Base-by-base conservation (phyloP, 345 rosid species). In the Litchi chinensis region DNA sequence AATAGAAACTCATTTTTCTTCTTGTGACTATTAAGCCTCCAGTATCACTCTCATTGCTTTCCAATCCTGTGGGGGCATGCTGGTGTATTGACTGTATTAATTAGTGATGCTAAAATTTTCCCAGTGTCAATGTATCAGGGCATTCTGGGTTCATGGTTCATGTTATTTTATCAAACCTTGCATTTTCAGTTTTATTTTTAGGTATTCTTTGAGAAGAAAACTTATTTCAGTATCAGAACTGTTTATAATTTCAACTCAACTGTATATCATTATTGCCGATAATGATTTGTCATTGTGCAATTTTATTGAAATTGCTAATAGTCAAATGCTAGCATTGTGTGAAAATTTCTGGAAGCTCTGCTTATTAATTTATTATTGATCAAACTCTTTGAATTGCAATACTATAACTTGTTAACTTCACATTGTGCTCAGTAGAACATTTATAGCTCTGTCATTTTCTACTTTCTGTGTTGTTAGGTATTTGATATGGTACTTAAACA, bases 401-500 rank as follows among this genome's bases (percentile, higher is more conserved):
- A 50, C 63, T 57, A 57, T 57, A 57, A 57, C 8, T 6, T 50
- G 16, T 16, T 50, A 50, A 50, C 56, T 10, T 50, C 56, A 50
- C 56, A 50, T 50, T 50, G 56, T 13, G 18, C 56, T 50, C 16
- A 0, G n/a, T 39, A 11, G 9, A 54, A 15, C 64, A n/a, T 57
- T 11, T 24, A 11, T 73, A 56, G 5, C 10, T 8, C 26, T 18
- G 56, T 22, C 56, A 21, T 62, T 6, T 59, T 21, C 67, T n/a
- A 59, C 5, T 40, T 59, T 5, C 13, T 48, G 28, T 64, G 9
- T 10, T 81, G 43, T 57, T 60, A 11, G 22, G 26, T 54, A 39
- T 71, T 60, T 71, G 74, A 64, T 63, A 37, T 5, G 19, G 40
- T 43, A 48, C 46, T 62, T 37, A 59, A 68, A 28, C 39, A 63